phyloP scores from a whole-genome alignment of 1,139 yeast species.

The Debaryomyces nepalensis region DNA sequence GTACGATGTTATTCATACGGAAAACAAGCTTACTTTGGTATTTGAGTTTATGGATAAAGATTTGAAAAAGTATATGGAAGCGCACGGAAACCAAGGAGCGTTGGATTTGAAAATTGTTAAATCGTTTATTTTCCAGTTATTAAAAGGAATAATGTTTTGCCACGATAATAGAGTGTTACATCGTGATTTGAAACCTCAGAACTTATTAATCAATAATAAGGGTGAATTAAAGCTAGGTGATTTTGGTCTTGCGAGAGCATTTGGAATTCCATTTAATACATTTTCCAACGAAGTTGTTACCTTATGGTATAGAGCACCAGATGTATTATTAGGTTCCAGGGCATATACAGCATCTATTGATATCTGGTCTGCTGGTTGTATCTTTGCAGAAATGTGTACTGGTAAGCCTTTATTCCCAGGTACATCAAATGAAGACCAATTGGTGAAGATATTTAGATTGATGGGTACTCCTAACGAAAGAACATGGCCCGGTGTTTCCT shows the following conservation, averaged over 20 bases:
- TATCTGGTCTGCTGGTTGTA: slow-evolving; percentile 99
- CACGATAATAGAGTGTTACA: slow-evolving; percentile 95
- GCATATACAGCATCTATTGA: slow-evolving; percentile 96
- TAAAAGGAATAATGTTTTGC: slow-evolving; percentile 90
- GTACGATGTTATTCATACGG: slow-evolving; percentile 96
- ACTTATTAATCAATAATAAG: slow-evolving; percentile 80
- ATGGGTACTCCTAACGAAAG: slow-evolving; percentile 98
- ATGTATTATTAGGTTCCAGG: slow-evolving; percentile 91
- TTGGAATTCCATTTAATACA: slow-evolving; percentile 97
- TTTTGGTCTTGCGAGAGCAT: slow-evolving; percentile 96
- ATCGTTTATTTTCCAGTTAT: slow-evolving; percentile 89
- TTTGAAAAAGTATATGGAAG: slow-evolving; percentile 91
- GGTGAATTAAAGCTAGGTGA: slow-evolving; percentile 96
- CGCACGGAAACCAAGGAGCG: slow-evolving; percentile 81
- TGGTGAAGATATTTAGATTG: slow-evolving; percentile 81
- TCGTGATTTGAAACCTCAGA: slow-evolving; percentile 95
- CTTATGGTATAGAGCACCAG: slow-evolving; percentile 98
- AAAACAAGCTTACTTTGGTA: slow-evolving; percentile 89
- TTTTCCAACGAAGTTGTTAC: slow-evolving; percentile 98
- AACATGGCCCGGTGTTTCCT: slow-evolving; percentile 93
- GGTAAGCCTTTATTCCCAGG: slow-evolving; percentile 99
- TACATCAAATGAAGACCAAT: slow-evolving; percentile 92
- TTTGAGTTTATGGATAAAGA: slow-evolving; percentile 95
- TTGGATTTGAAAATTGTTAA: slow-evolving; percentile 79
- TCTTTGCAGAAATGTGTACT: slow-evolving; percentile 96